Conservation (phyloP, 345 rosid species). For the Syzygium aromaticum region DNA sequence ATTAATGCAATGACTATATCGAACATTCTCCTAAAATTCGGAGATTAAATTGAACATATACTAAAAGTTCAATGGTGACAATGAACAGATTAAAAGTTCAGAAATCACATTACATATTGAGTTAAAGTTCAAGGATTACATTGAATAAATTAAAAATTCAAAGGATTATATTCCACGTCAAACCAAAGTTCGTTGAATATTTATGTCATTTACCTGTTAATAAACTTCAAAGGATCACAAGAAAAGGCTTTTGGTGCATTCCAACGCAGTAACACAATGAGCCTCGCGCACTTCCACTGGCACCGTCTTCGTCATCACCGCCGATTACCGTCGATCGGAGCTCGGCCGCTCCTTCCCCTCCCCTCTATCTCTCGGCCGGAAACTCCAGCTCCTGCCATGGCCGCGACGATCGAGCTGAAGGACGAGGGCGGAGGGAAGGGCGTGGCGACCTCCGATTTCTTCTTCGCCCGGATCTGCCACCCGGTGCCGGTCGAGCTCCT, state of each 20-base stretch:
- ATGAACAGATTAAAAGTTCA: too few relatives aligned
- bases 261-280: neutral
- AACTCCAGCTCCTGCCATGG: neutral
- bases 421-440: constrained; percentile 59
- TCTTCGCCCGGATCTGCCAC: constrained; percentile 62
- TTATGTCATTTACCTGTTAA: neutral
- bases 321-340: too few relatives aligned
- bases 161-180: accelerated
- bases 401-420: constrained; percentile 11
- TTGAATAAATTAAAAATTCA: too few relatives aligned
- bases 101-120: too few relatives aligned
- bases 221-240: neutral
- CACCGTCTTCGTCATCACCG: neutral
- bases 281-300: neutral
- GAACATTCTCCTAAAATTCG: too few relatives aligned
- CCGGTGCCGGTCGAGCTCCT: constrained; percentile 25
- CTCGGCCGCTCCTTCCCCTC: neutral
- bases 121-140: too few relatives aligned
- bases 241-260: neutral
- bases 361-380: too few relatives aligned
- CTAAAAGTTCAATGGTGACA: too few relatives aligned
- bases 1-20: too few relatives aligned
- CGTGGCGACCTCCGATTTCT: constrained; percentile 38
- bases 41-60: too few relatives aligned
- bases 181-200: too few relatives aligned